phyloP scores from a whole-genome alignment of 306 rosid species.

The Arachis hypogaea region DNA sequence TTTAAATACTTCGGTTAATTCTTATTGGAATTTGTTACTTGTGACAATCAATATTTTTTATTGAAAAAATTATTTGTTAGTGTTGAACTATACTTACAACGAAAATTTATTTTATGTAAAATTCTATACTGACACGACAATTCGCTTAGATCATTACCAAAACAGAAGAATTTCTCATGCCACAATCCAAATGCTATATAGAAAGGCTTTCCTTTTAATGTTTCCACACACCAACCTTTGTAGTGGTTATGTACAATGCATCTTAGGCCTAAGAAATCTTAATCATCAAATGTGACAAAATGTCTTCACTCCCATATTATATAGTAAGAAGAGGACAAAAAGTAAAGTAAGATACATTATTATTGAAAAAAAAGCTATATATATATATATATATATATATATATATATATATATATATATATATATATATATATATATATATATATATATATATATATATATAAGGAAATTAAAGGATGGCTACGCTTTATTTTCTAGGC shows the following conservation, averaged over 20 bases:
- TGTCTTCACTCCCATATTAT: constrained; percentile 35
- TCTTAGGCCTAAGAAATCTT: constrained; percentile 33
- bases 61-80: too few relatives aligned
- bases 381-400: neutral
- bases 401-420: constrained; percentile 1
- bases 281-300: constrained; percentile 37
- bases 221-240: constrained; percentile 28
- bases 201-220: constrained; percentile 34
- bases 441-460: constrained; percentile 1
- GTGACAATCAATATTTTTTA: too few relatives aligned
- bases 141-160: too few relatives aligned
- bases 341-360: neutral
- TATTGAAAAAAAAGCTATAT: constrained; percentile 30
- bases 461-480: constrained; percentile 46
- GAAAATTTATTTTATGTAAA: too few relatives aligned
- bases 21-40: too few relatives aligned
- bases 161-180: too few relatives aligned
- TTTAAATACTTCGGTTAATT: too few relatives aligned
- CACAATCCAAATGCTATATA: neutral
- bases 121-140: too few relatives aligned
- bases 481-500: constrained; percentile 25
- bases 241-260: constrained; percentile 38
- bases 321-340: constrained; percentile 16
- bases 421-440: neutral
- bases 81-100: too few relatives aligned